phyloP scores from a whole-genome alignment of 192 early-diverging fungal species.

The Backusella tarrabulga region DNA sequence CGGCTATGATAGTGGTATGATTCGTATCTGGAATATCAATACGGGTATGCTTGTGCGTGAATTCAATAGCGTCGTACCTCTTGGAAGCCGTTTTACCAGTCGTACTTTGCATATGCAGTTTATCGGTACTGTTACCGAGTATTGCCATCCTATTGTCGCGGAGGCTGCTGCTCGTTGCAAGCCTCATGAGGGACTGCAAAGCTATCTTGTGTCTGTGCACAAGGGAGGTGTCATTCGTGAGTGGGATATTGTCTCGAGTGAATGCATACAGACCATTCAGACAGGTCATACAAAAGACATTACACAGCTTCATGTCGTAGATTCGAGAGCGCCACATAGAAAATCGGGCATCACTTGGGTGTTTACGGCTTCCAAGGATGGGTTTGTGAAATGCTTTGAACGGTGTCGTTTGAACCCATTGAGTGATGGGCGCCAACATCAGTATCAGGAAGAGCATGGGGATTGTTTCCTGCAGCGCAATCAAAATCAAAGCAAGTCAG shows the following conservation, averaged over 20 bases:
- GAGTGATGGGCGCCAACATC: neutral
- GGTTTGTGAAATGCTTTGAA: constrained; percentile 29
- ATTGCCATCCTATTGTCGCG: constrained; percentile 27
- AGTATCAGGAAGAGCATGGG: neutral
- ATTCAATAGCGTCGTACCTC: neutral
- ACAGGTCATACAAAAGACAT: constrained; percentile 18
- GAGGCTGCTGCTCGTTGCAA: constrained; percentile 18
- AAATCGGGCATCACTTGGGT: constrained; percentile 26
- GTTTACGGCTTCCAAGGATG: constrained; percentile 32
- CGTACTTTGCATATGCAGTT: constrained; percentile 24
- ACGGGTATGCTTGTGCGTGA: constrained; percentile 16
- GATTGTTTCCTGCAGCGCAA: neutral
- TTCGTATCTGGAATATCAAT: constrained; percentile 27
- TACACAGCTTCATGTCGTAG: constrained; percentile 7
- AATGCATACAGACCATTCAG: constrained; percentile 20
- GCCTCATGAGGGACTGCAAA: neutral
- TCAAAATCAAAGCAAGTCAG: neutral
- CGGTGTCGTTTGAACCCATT: neutral
- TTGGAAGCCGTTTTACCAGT: neutral
- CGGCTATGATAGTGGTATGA: constrained; percentile 23
- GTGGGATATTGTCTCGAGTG: constrained; percentile 34
- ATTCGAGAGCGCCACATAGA: constrained; percentile 12
- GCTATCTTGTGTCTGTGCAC: constrained; percentile 21
- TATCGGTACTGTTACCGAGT: constrained; percentile 18
- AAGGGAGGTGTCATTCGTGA: constrained; percentile 29